Base-by-base conservation (phyloP, 2,329 filamentous ascomycete species). In the Trichoderma sp. region DNA sequence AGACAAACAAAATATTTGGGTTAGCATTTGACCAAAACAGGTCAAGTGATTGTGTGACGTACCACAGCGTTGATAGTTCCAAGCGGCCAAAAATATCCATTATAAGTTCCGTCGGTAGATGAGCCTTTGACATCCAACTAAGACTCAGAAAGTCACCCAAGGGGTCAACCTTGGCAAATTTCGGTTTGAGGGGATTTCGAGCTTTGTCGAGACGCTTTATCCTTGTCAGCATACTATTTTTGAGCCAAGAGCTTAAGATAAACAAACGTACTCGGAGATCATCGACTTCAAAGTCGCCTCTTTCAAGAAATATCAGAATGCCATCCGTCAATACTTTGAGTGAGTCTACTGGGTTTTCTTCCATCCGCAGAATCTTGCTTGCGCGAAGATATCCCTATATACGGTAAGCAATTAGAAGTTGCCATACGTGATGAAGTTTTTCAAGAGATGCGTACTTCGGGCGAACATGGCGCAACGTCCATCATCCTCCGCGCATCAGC, bases 401-500 rank as follows among this genome's bases (percentile, higher is more conserved):
- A 20, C 7, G 15, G 64, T 76, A 30, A 75, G 72, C 53, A 34
- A 50, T 39, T 47, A 20, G 20, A 26, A 9, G 13, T 6, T 9
- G 30, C 17, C 28, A 17, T 34, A 6, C 12, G 12, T 39, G 26
- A 5, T 55, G n/a, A 20, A 15, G 5, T 32, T 32, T n/a, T 23
- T 50, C 12, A 47, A 8, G 23, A n/a, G 26, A 28, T 6, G 59
- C 79, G 47, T 75, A 84, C 83, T 74, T 84, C 82, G 17, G 82
- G 78, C 2, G 80, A 75, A 43, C 78, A 76, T 26, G 83, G 83
- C 6, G 82, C 81, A 55, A 84, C 77, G 68, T 84, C 81, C 20
- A 84, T 73, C 26, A 84, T 79, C 82, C 83, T 84, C 74, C 82
- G 80, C 9, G 83, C 83, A 68, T 84, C 82, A 39, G 73, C 78